Evolutionary conservation across 495 filamentous ascomycete genomes (phyloP).

Genomic region (Letharia columbiana): DNA sequence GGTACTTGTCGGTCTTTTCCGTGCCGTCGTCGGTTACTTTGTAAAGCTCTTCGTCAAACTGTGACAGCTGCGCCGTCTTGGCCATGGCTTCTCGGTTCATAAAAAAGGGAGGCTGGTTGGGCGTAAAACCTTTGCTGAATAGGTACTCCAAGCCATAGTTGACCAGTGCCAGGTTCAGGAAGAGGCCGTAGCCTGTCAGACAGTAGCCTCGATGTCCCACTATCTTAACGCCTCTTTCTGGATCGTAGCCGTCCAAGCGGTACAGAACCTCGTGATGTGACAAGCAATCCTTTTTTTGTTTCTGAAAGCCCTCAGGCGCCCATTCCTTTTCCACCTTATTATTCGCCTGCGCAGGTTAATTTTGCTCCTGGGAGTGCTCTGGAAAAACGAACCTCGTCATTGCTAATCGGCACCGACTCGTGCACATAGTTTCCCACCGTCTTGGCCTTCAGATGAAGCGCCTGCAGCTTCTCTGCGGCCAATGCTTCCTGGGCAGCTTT

Average conservation of each 20-base stretch:
- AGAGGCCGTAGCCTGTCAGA: constrained; percentile 81
- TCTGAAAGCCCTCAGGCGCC: constrained; percentile 61
- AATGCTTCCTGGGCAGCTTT: constrained; percentile 69
- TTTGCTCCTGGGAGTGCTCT: neutral
- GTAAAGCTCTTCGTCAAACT: constrained; percentile 96
- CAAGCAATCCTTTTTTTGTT: constrained; percentile 63
- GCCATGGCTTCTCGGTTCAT: constrained; percentile 96
- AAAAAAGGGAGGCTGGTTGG: constrained; percentile 88
- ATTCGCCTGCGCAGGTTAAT: constrained; percentile 49
- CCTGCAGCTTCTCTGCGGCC: constrained; percentile 62
- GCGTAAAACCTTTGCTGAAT: constrained; percentile 64
- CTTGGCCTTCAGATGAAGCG: constrained; percentile 67
- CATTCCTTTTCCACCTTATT: constrained; percentile 69
- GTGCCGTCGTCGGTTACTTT: constrained; percentile 79
- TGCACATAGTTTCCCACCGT: constrained; percentile 92
- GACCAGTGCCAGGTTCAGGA: constrained; percentile 82
- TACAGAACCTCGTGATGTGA: constrained; percentile 93
- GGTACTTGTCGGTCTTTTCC: constrained; percentile 85
- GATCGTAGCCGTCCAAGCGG: constrained; percentile 83
- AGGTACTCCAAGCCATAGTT: constrained; percentile 93
- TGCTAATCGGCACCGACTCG: constrained; percentile 78
- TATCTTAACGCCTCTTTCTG: constrained; percentile 86
- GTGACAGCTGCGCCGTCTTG: constrained; percentile 95
- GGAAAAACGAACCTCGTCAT: constrained; percentile 57
- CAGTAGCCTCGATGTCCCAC: constrained; percentile 96